A percentile compares a stretch with the other conserved stretches of the same genome.
phyloP scores from a whole-genome alignment of 805 yeast genomes.

The Nematodospora valgi region DNA sequence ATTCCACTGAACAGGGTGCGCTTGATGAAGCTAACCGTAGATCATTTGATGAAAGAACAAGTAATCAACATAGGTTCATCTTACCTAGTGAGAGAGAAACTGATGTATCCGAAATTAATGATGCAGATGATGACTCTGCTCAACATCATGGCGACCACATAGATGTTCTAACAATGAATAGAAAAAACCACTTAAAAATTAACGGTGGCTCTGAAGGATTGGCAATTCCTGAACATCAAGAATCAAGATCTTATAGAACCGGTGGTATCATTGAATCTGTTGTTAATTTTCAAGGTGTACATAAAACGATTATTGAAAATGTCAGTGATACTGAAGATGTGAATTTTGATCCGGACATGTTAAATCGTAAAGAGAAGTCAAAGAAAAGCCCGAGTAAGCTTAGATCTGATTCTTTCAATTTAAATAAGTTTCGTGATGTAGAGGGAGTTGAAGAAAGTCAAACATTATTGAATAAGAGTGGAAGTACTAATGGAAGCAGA shows the following conservation, averaged over 20 bases:
- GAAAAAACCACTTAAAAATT: too few species aligned
- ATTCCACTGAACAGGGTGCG: conserved; percentile 45
- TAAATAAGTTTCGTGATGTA: conserved; percentile 6
- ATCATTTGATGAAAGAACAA: conserved; percentile 11
- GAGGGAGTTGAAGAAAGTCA: conserved; percentile 9
- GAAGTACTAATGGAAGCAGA: not conserved
- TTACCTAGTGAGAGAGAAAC: conserved; percentile 23
- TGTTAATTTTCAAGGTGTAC: conserved; percentile 79
- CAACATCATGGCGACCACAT: not conserved
- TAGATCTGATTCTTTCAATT: conserved; percentile 11
- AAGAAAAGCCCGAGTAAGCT: conserved; percentile 7
- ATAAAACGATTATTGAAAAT: conserved; percentile 80
- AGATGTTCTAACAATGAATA: not conserved
- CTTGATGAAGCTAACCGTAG: conserved; percentile 18
- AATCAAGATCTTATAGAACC: conserved; percentile 40
- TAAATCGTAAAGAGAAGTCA: conserved; percentile 2
- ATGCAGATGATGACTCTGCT: conserved; percentile 1
- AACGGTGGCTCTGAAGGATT: not conserved
- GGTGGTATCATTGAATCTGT: conserved; percentile 78
- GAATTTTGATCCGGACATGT: conserved; percentile 17
- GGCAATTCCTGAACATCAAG: conserved; percentile 24
- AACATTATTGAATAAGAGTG: conserved; percentile 3
- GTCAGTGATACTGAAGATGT: conserved; percentile 42
- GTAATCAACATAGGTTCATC: conserved; percentile 15
- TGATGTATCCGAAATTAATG: conserved; percentile 21